Evolutionary conservation across 2,329 filamentous ascomycete genomes (phyloP), one percentile per base, ranked within the genome.

Genomic region (Spiromastix sp.): DNA sequence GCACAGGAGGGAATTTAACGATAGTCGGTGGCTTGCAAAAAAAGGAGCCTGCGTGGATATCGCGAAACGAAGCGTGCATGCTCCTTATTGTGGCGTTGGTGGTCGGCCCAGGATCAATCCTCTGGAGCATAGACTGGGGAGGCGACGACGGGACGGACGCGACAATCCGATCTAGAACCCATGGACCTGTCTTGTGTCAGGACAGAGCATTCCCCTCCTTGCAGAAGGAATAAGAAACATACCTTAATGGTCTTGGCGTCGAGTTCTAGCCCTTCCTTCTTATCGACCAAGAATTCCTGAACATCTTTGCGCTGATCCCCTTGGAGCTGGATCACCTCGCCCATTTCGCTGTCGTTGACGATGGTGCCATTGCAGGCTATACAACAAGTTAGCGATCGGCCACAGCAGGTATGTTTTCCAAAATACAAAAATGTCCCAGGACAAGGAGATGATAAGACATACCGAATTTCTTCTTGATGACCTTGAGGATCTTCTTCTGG

Each of bases 401-500:
- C 20, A 29, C 13, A 5, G 28, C 24, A 27, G 15, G 3, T n/a
- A n/a, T n/a, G n/a, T n/a, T n/a, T n/a, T n/a, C n/a, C n/a, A n/a
- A n/a, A n/a, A n/a, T n/a, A n/a, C n/a, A n/a, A n/a, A n/a, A n/a
- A n/a, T 17, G 9, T 22, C 13, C 22, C 10, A 11, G 6, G 29
- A 22, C 18, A 17, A 11, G 12, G 28, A 12, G 22, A 37, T 22
- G 10, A 11, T 9, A 13, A 12, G 34, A 59, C 77, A 45, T 74
- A 86, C 81, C 82, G 60, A 96, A 96, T 64, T 94, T 91, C 79
- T 96, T 96, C 81, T 96, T 96, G 74, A 96, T 94, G 68, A 93
- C 87, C 74, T 95, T 95, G 58, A 98, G 80, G 64, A 98, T 95
- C 73, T 95, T 95, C 79, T 95, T 96, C 69, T 91, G 86, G 70